Percentiles rank a stretch among this genome's conserved stretches.
Conservation (phyloP, 179 eudicot species). For the Nepenthes alata region DNA sequence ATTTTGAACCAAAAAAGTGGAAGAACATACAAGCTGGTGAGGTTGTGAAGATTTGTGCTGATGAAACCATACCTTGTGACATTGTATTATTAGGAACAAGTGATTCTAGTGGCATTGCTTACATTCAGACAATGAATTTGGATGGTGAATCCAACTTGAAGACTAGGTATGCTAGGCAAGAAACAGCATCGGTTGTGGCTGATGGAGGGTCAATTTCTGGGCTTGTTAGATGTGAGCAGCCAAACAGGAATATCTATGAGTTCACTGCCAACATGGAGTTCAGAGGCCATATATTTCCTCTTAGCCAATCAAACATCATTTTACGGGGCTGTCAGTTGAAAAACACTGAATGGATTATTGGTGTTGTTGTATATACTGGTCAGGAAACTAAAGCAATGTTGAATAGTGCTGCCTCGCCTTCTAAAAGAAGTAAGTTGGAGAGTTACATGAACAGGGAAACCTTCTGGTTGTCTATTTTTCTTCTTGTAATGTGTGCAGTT, state of each 20-base stretch:
- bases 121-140: constrained; percentile 89
- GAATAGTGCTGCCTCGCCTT: constrained; percentile 83
- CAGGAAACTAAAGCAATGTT: constrained; percentile 97
- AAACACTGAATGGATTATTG: constrained; percentile 88
- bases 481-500: constrained; percentile 69
- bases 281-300: constrained; percentile 47
- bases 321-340: constrained; percentile 96
- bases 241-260: constrained; percentile 88
- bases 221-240: constrained; percentile 80
- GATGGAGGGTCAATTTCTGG: constrained; percentile 51
- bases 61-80: constrained; percentile 87
- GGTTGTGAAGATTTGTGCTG: constrained; percentile 58
- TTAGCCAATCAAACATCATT: constrained; percentile 83
- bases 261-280: constrained; percentile 87
- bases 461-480: constrained; percentile 74
- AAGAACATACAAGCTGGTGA: constrained; percentile 70
- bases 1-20: constrained; percentile 54
- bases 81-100: constrained; percentile 76
- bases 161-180: constrained; percentile 91
- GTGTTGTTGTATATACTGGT: constrained; percentile 90
- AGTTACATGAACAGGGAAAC: constrained; percentile 84
- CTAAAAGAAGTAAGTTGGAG: constrained; percentile 88
- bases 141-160: constrained; percentile 97
- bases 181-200: constrained; percentile 47
- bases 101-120: constrained; percentile 86